A percentile compares a stretch with the other conserved stretches of the same genome.
phyloP scores from a whole-genome alignment of 148 eudicot genomes.

The Diospyros kaki region DNA sequence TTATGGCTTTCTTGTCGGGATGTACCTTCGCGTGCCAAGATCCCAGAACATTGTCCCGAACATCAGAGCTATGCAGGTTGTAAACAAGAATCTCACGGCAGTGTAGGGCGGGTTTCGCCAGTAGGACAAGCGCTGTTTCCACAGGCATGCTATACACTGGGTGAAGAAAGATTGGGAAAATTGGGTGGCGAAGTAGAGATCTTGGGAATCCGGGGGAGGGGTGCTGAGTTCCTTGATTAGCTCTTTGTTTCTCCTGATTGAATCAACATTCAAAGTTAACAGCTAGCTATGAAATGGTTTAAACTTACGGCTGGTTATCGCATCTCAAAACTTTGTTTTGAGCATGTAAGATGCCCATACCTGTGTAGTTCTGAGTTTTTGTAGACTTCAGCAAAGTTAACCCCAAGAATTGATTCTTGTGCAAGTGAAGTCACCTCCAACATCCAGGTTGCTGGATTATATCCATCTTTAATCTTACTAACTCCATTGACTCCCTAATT shows the following conservation, averaged over 20 bases:
- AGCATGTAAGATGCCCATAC: conserved; percentile 17
- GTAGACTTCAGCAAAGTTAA: conserved; percentile 53
- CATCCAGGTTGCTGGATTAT: conserved; percentile 86
- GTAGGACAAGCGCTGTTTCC: conserved; percentile 75
- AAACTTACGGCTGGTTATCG: not conserved
- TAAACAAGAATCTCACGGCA: conserved; percentile 59
- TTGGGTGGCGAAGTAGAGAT: conserved; percentile 46
- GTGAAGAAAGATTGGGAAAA: conserved; percentile 52
- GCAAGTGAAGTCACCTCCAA: conserved; percentile 58
- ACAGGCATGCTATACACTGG: conserved; percentile 63
- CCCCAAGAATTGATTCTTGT: conserved; percentile 52
- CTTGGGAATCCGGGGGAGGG: conserved; percentile 54
- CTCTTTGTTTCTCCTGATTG: conserved; percentile 69
- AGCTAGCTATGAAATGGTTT: not conserved
- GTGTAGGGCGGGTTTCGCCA: conserved; percentile 78
- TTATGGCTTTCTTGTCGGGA: not conserved
- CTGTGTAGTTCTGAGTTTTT: conserved; percentile 55
- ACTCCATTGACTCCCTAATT: conserved; percentile 54
- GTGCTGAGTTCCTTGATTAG: conserved; percentile 44
- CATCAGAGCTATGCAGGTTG: conserved; percentile 38
- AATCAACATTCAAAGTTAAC: not conserved
- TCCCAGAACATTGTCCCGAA: conserved; percentile 82
- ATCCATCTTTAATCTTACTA: conserved; percentile 46
- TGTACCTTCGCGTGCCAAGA: conserved; percentile 60
- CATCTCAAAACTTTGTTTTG: not conserved